Conservation (phyloP, 2,329 filamentous ascomycete genomes). For the Colletotrichum liaoningense region DNA sequence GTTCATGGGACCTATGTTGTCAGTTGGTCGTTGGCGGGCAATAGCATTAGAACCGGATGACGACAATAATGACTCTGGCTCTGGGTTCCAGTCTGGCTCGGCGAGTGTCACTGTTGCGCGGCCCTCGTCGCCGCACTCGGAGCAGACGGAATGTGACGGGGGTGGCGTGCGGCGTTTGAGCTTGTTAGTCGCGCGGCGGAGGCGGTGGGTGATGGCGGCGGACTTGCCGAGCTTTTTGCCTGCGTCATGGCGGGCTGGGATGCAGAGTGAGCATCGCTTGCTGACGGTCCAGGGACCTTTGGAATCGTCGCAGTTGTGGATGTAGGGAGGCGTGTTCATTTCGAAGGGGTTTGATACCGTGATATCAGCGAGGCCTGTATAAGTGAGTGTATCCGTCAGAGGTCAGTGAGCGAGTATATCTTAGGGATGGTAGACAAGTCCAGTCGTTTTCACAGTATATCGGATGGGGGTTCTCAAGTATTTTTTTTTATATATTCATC, state of each 20-base stretch:
- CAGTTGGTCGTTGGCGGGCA: background rate
- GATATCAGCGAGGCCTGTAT: background rate
- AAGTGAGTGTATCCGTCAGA: no score
- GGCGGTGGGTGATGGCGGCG: background rate
- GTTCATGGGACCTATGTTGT: background rate
- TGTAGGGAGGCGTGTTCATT: background rate
- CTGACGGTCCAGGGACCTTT: background rate
- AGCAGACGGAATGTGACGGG: background rate
- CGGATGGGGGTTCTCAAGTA: background rate
- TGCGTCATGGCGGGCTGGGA: background rate
- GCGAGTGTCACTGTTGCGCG: background rate
- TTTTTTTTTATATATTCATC: background rate
- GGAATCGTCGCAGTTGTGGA: background rate
- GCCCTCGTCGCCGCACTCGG: conserved; percentile 1
- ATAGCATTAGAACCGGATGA: background rate
- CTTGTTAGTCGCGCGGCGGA: background rate
- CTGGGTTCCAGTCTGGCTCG: background rate
- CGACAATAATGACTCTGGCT: background rate
- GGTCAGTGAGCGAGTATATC: background rate
- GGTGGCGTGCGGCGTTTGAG: background rate
- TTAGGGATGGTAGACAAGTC: background rate
- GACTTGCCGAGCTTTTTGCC: background rate
- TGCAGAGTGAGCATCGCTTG: background rate
- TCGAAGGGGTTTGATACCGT: no score
- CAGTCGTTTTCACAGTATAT: background rate